phyloP scores from a whole-genome alignment of 208 protist species.

The Phytomonas sp. region DNA sequence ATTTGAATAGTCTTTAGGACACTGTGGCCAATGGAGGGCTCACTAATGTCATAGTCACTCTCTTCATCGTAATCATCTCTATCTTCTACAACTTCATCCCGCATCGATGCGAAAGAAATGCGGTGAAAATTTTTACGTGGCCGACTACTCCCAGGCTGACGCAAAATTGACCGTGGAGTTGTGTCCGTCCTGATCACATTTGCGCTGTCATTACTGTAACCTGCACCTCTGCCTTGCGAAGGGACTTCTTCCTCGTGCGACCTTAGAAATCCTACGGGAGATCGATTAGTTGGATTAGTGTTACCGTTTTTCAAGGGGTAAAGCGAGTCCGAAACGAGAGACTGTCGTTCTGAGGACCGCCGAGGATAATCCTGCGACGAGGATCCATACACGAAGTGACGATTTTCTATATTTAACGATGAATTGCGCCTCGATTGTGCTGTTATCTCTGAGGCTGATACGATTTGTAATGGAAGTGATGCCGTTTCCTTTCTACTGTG shows the following conservation, averaged over 20 bases:
- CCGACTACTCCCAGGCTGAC: not conserved
- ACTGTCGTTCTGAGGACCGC: not conserved
- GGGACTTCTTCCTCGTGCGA: not conserved
- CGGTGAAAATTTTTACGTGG: not conserved
- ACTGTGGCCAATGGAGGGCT: not conserved
- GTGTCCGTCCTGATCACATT: not conserved
- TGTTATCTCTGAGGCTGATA: not conserved
- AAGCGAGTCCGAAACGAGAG: not conserved
- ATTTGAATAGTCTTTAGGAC: not conserved
- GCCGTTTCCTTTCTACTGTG: not conserved
- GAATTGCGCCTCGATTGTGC: not conserved
- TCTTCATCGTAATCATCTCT: not conserved
- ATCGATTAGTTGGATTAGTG: not conserved
- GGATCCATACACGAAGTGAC: not conserved
- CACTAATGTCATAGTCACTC: not conserved
- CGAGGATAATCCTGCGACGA: not conserved
- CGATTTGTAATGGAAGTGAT: not conserved
- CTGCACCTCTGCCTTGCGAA: not conserved
- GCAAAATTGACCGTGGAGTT: not conserved
- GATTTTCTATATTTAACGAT: not conserved
- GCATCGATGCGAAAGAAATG: not conserved
- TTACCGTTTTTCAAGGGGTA: not conserved
- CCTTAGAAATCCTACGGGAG: not conserved
- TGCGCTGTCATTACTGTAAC: not conserved
- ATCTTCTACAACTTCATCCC: not conserved